Base-by-base conservation (phyloP, 1,284 basidiomycete species). In the Heliocybe sulcata region DNA sequence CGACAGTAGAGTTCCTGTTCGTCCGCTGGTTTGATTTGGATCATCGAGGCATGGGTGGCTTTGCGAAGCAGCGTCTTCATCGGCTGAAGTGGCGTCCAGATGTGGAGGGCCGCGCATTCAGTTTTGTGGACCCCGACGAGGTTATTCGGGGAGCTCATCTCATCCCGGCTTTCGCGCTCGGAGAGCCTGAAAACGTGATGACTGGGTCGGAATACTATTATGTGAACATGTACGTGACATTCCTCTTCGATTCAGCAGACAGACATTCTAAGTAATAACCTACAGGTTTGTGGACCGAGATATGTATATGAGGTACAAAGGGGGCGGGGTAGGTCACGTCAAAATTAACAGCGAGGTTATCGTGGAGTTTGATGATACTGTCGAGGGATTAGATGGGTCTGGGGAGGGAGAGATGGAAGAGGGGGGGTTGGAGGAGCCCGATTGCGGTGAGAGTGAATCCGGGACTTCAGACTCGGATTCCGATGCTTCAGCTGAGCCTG, bases 121-220 rank as follows among this genome's bases (percentile, higher is more conserved):
- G 62, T 0, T 72, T 72, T 57, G 38, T 72, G n/a, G 59, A 70
- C 55, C 70, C 69, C 0, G 35, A 50, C 1, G 55, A 64, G 12
- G 62, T 72, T 1, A 54, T 70, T 16, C 65, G 64, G 1, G 66
- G 55, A 0, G 55, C 56, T 0, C 67, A 72, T 47, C 45, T 72
- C 9, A 64, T 70, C 16, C 70, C 69, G 0, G 57, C 58, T 1
- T 69, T 67, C 51, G 53, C 38, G 0, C 23, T 54, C 16, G 65
- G 63, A 0, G 47, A 11, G 0, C 64, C 64, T 14, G 16, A 53
- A 2, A 45, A 49, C 1, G 25, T 47, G 2, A 58, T 58, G 6
- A 52, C 57, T 22, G 58, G 51, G 33, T 52, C 52, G 55, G 14
- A 47, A 23, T 49, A 47, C 22, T 45, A 35, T 33, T 52, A 53